These are phyloP conservation scores for Saitozyma sp. DNA, from an alignment of 768 basidiomycete genomes.

Conservation along the genomic window DNA sequence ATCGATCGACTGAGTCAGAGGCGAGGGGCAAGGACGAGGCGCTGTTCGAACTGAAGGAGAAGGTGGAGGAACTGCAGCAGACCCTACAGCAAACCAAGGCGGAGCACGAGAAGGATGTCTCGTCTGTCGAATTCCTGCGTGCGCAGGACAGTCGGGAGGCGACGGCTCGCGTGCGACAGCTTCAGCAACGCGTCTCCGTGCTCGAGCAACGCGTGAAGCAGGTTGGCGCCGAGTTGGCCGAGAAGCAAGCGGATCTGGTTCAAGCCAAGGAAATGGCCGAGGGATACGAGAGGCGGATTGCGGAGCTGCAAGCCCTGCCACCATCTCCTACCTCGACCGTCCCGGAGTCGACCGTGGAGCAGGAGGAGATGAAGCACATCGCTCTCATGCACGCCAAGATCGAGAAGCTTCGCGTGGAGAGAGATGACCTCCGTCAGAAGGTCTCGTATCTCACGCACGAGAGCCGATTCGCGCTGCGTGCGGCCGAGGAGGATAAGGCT, in stretches of 20 bases:
- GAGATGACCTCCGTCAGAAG: slow-evolving; percentile 45
- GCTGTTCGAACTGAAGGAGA: slow-evolving; percentile 31
- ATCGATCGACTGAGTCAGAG: slow-evolving; percentile 46
- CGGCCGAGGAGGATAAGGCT: slow-evolving; percentile 30
- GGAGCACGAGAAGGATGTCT: no score
- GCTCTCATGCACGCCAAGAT: slow-evolving; percentile 32
- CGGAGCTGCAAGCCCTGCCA: slow-evolving; percentile 15
- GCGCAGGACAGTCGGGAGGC: no score
- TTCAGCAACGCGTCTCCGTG: background rate
- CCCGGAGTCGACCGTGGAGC: slow-evolving; percentile 7
- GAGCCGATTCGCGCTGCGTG: slow-evolving; percentile 37
- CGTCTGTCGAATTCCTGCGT: no score
- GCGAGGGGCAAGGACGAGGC: slow-evolving; percentile 34
- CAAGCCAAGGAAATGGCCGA: background rate
- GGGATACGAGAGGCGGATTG: slow-evolving; percentile 4
- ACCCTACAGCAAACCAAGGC: background rate
- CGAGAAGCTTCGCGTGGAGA: slow-evolving; percentile 45
- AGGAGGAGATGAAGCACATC: slow-evolving; percentile 6
- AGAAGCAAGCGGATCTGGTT: no score
- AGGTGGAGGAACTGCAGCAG: slow-evolving; percentile 10
- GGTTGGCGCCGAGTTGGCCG: background rate
- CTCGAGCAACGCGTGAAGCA: background rate
- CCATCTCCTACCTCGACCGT: background rate
- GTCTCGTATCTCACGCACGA: slow-evolving; percentile 48
- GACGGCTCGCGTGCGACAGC: background rate